Base-by-base conservation (phyloP, 495 filamentous ascomycete species). In the Thozetella sp. region DNA sequence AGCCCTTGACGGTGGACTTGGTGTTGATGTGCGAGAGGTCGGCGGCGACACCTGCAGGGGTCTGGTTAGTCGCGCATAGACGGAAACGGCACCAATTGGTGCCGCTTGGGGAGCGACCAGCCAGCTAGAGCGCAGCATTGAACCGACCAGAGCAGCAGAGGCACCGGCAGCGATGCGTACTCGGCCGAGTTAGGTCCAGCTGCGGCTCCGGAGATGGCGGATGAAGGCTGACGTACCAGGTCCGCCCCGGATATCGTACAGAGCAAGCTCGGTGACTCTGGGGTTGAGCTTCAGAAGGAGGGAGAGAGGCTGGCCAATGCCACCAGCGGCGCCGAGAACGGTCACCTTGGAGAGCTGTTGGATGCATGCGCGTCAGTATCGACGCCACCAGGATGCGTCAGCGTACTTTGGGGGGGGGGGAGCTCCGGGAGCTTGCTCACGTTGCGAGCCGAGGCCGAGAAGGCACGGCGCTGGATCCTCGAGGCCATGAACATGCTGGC, bases 21-120 rank as follows among this genome's bases (percentile, higher is more conserved):
- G 96, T 97, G 86, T 98, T 98, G 85, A 98, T 93, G 84, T 99
- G 95, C 69, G 90, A 89, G 74, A 98, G 83, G 77, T 99, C 95
- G 74, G 96, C 95, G 64, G 94, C 95, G 77, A 99, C 95, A 89
- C 93, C 93, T 97, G 65, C 55, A 25, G 20, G 48, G 50, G 58
- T 37, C 51, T 37, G 30, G 10, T 2, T 37, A n/a, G 53, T 22
- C 19, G 0, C 63, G 48, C 51, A 57, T 24, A 12, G 59, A 60
- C 56, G 43, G 55, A 50, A 30, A 26, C 51, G n/a, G n/a, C n/a
- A n/a, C 55, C 51, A 63, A 61, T 61, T 65, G 25, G 40, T n/a
- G n/a, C n/a, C n/a, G n/a, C n/a, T n/a, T n/a, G n/a, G n/a, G n/a
- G n/a, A n/a, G n/a, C n/a, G n/a, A n/a, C n/a, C n/a, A n/a, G n/a